A percentile compares a stretch with the other conserved stretches of the same genome.
phyloP scores from a whole-genome alignment of 2,329 filamentous ascomycete species.

The Ophiostoma quercus region DNA sequence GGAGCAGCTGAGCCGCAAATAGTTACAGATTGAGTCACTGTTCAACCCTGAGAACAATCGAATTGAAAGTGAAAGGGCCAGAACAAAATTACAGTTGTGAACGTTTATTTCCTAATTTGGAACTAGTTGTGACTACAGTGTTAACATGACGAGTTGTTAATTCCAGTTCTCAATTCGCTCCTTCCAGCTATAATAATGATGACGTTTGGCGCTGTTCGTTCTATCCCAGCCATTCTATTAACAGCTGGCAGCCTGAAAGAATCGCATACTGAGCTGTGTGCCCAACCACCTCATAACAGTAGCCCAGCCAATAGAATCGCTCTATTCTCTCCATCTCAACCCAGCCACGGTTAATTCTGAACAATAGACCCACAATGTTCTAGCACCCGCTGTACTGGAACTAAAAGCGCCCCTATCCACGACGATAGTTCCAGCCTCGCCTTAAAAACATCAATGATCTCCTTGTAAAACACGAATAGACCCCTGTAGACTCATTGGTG shows the following conservation, averaged over 20 bases:
- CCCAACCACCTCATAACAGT: not conserved
- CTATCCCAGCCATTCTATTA: not conserved
- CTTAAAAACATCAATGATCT: not conserved
- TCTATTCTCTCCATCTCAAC: not conserved
- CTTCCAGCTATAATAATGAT: too few species aligned
- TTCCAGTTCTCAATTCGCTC: too few species aligned
- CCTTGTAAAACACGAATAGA: not conserved
- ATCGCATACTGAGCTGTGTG: not conserved
- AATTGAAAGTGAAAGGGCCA: too few species aligned
- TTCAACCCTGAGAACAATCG: too few species aligned
- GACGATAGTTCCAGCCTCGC: slow-evolving; percentile 10
- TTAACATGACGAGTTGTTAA: too few species aligned
- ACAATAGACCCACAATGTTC: not conserved
- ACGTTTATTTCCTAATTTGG: too few species aligned
- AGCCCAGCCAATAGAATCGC: not conserved
- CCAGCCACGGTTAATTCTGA: not conserved
- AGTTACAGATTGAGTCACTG: too few species aligned
- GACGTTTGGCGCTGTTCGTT: not conserved
- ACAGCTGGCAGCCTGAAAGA: not conserved
- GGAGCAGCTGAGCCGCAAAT: too few species aligned
- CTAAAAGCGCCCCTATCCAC: not conserved
- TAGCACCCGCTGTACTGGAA: not conserved
- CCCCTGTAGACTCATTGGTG: not conserved
- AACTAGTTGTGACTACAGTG: too few species aligned
- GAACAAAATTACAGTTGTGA: too few species aligned